phyloP scores from a whole-genome alignment of 805 yeast species.

The Metschnikowia santaceciliae region DNA sequence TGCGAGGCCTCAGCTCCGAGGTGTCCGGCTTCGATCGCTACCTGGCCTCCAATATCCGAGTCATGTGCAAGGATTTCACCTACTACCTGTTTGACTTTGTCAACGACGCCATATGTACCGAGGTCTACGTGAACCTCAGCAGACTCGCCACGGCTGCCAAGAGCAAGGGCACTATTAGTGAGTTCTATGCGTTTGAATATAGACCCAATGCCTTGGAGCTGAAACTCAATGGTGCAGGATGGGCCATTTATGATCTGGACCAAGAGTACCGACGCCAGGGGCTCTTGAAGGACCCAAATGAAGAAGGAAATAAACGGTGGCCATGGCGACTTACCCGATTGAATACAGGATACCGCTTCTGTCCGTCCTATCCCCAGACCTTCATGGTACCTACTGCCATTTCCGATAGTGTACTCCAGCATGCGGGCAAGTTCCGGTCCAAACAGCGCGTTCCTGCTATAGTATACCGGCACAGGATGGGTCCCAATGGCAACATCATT shows the following conservation, averaged over 20 bases:
- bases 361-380: slow-evolving; percentile 69
- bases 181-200: slow-evolving; percentile 78
- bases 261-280: slow-evolving; percentile 77
- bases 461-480: slow-evolving; percentile 61
- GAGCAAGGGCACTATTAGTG: slow-evolving; percentile 38
- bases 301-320: too few relatives aligned
- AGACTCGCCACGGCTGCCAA: slow-evolving; percentile 56
- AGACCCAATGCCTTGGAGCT: slow-evolving; percentile 69
- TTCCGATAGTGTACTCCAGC: slow-evolving; percentile 76
- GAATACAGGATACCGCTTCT: slow-evolving; percentile 61
- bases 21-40: slow-evolving; percentile 30
- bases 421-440: slow-evolving; percentile 83
- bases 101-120: slow-evolving; percentile 55
- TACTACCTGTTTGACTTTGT: slow-evolving; percentile 73
- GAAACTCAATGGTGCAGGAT: slow-evolving; percentile 49
- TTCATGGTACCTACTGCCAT: slow-evolving; percentile 71
- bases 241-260: slow-evolving; percentile 63
- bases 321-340: slow-evolving; percentile 71
- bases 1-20: neutral
- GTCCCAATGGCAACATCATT: slow-evolving; percentile 66
- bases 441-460: slow-evolving; percentile 81
- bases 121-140: slow-evolving; percentile 70
- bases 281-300: slow-evolving; percentile 23
- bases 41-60: slow-evolving; percentile 52
- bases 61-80: slow-evolving; percentile 82